phyloP scores from a whole-genome alignment of 495 filamentous ascomycete genomes.

The Barbatosphaeria neglecta region DNA sequence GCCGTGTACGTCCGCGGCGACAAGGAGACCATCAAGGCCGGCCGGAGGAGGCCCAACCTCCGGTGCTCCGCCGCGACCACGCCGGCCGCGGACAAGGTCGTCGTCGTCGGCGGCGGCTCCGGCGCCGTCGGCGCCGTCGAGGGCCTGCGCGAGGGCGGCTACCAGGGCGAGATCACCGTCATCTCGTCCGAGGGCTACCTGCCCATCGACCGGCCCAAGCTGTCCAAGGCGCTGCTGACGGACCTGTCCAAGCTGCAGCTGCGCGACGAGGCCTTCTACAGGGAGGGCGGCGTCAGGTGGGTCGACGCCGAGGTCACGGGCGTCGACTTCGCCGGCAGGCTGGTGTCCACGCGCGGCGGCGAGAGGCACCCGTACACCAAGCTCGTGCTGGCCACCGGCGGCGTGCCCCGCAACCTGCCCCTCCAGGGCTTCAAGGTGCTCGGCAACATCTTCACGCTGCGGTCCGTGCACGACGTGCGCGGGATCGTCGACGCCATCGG shows the following conservation, averaged over 20 bases:
- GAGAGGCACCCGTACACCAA: slow-evolving; percentile 68
- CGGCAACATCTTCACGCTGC: slow-evolving; percentile 73
- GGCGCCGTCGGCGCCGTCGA: slow-evolving; percentile 72
- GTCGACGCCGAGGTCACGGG: slow-evolving; percentile 60
- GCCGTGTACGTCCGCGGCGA: slow-evolving; percentile 76
- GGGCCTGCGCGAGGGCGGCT: slow-evolving; percentile 68
- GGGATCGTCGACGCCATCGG: slow-evolving; percentile 65
- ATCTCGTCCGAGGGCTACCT: slow-evolving; percentile 74
- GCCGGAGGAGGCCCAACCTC: slow-evolving; percentile 57
- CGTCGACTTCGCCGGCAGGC: slow-evolving; percentile 65
- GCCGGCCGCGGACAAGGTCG: slow-evolving; percentile 55
- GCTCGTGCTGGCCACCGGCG: slow-evolving; percentile 80
- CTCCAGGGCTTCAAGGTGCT: slow-evolving; percentile 78
- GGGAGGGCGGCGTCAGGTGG: slow-evolving; percentile 58
- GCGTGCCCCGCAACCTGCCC: slow-evolving; percentile 64
- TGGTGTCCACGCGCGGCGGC: slow-evolving; percentile 60
- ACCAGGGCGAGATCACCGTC: slow-evolving; percentile 68
- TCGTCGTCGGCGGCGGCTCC: slow-evolving; percentile 84
- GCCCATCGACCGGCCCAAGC: slow-evolving; percentile 87
- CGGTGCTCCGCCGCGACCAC: slow-evolving; percentile 46
- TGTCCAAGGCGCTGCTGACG: slow-evolving; percentile 87
- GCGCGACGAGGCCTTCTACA: slow-evolving; percentile 66
- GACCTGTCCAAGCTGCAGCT: slow-evolving; percentile 67
- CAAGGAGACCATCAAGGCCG: slow-evolving; percentile 66
- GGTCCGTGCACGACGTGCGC: slow-evolving; percentile 62